A percentile compares a stretch with the other conserved stretches of the same genome.
phyloP scores from a whole-genome alignment of 1,139 yeast species.

The Pichia sp. region DNA sequence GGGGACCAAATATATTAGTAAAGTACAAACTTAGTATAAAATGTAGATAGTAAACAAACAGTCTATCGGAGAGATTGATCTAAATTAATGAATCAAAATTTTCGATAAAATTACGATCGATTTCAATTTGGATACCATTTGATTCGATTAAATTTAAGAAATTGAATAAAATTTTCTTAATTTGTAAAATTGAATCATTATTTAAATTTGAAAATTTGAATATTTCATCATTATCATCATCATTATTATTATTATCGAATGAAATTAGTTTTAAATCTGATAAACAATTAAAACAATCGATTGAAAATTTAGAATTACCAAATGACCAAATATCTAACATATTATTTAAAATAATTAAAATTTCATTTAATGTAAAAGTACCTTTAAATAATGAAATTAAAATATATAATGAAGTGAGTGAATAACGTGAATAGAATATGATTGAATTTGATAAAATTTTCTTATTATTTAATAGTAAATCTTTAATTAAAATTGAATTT shows the following conservation, averaged over 20 bases:
- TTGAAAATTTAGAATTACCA: constrained; percentile 2
- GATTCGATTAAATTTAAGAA: constrained; percentile 1
- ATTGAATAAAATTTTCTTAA: neutral
- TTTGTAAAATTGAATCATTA: neutral
- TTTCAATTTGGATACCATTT: constrained; percentile 2
- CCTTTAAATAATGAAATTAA: constrained; percentile 8
- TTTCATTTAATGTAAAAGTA: constrained; percentile 7
- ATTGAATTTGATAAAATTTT: constrained; percentile 1
- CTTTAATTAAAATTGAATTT: constrained; percentile 7
- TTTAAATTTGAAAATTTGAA: neutral
- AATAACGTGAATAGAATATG: constrained; percentile 4
- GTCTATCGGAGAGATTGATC: too few relatives aligned
- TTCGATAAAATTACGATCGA: constrained; percentile 6
- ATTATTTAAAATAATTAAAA: constrained; percentile 1
- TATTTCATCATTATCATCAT: neutral
- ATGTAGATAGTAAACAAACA: too few relatives aligned
- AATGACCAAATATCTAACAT: constrained; percentile 8
- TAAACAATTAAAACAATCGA: constrained; percentile 1
- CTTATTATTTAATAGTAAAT: constrained; percentile 2
- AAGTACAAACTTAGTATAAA: too few relatives aligned
- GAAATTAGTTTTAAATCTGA: neutral
- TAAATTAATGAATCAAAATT: neutral
- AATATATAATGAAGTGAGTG: constrained; percentile 4
- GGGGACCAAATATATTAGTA: too few relatives aligned
- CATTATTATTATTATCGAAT: neutral